Evolutionary conservation across 345 rosid genomes (phyloP), one percentile per base, ranked within the genome.

Genomic region (Gossypium thurberi): DNA sequence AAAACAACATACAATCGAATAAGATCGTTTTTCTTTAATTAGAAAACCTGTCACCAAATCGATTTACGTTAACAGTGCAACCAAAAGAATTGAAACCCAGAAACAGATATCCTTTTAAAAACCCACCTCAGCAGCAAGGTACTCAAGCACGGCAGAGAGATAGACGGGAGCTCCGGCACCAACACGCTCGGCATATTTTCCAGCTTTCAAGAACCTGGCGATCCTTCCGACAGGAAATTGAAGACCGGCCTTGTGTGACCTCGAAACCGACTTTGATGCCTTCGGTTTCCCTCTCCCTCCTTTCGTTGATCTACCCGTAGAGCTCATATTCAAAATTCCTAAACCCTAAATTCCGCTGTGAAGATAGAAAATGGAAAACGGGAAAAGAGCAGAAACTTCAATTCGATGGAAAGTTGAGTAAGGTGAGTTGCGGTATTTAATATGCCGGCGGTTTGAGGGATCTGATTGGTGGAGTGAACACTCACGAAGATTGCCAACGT

Each of bases 111-210:
- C n/a, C 2, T 26, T 52, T 46, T 66, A 17, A 62, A 75, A 74
- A 15, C 14, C 8, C 37, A 90, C 96, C 91, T 90, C 96, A 0
- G 96, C 96, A 3, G 93, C 93, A 2, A 90, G 89, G 17, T 90
- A 90, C 73, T 90, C 96, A 3, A 90, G 96, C 17, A 90, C 91
- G 23, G 96, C 91, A 9, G 96, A 84, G 77, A 90, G 93, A 23
- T 90, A 90, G 46, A 90, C 96, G 10, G 93, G 93, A 50, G 96
- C 91, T 3, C 93, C 91, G 7, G 91, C 93, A 1, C 96, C 91
- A 1, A 88, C 96, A 3, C 96, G 91, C 76, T 90, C 96, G 1
- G 93, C 91, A 51, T 90, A 88, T 74, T 88, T 90, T 48, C 96
- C 96, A 1, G 91, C 89, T 76, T 90, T 88, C 47, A 90, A 80